These are phyloP conservation scores for Thozetella sp. DNA, from an alignment of 495 filamentous ascomycete species.

Conservation along the genomic window DNA sequence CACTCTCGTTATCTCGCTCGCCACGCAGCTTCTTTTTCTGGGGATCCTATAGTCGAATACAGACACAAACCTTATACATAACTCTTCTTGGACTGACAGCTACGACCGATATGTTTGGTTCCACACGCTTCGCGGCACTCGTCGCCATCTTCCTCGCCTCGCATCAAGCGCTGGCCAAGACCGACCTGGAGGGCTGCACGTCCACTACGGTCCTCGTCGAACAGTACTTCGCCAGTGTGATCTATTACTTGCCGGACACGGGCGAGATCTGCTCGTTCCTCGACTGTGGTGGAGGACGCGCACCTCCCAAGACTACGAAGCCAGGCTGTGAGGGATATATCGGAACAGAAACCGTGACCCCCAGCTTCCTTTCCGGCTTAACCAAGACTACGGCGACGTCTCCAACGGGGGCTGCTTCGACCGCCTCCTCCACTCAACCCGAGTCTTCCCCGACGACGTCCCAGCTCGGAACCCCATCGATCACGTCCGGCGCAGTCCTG, in stretches of 20 bases:
- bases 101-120: slow-evolving; percentile 16
- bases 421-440: too few relatives aligned
- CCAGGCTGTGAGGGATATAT: slow-evolving; percentile 59
- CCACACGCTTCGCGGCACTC: slow-evolving; percentile 16
- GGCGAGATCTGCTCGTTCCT: slow-evolving; percentile 58
- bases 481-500: too few relatives aligned
- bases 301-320: slow-evolving; percentile 57
- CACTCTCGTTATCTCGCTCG: not conserved
- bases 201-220: slow-evolving; percentile 21
- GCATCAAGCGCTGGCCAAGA: slow-evolving; percentile 34
- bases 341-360: slow-evolving; percentile 55
- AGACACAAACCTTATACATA: not conserved
- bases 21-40: too few relatives aligned
- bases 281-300: slow-evolving; percentile 65
- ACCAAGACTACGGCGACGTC: slow-evolving; percentile 19
- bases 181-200: slow-evolving; percentile 45
- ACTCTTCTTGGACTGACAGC: too few relatives aligned
- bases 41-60: too few relatives aligned
- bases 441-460: too few relatives aligned
- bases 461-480: too few relatives aligned
- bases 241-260: slow-evolving; percentile 50
- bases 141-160: slow-evolving; percentile 12
- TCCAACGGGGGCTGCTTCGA: slow-evolving; percentile 5
- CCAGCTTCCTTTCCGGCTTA: slow-evolving; percentile 47
- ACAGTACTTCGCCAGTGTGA: slow-evolving; percentile 14